These are phyloP conservation scores for Kwoniella heveanensis DNA, from an alignment of 768 basidiomycete species.

Conservation along the genomic window DNA sequence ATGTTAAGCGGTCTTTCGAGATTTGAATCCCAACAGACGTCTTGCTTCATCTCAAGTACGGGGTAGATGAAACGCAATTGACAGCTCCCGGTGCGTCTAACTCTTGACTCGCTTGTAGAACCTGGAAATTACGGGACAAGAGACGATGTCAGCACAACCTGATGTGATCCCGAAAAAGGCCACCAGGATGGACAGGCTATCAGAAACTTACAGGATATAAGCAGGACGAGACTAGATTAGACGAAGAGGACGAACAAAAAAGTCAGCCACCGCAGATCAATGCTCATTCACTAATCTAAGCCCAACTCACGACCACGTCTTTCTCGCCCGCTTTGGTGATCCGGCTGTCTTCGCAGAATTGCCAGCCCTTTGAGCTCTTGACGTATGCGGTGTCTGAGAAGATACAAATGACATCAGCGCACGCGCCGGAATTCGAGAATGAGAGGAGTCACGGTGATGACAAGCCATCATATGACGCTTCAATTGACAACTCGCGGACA, in stretches of 20 bases:
- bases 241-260: neutral
- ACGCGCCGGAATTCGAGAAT: too few species aligned
- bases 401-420: neutral
- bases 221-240: constrained; percentile 45
- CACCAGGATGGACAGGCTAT: too few species aligned
- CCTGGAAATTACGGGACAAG: constrained; percentile 8
- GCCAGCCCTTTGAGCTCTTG: constrained; percentile 82
- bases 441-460: too few species aligned
- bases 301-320: constrained; percentile 74
- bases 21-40: too few species aligned
- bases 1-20: too few species aligned
- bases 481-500: neutral
- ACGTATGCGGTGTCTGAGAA: constrained; percentile 85
- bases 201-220: constrained; percentile 43
- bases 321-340: constrained; percentile 71
- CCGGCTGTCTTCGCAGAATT: constrained; percentile 91
- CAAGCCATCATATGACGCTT: too few species aligned
- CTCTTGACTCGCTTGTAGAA: constrained; percentile 49
- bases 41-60: too few species aligned
- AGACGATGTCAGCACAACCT: too few species aligned
- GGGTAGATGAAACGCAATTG: neutral
- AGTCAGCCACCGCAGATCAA: neutral
- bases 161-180: too few species aligned
- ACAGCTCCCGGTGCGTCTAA: neutral
- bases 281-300: neutral